phyloP scores from a whole-genome alignment of 2,329 filamentous ascomycete species.

The Golovinomyces cichoracearum region DNA sequence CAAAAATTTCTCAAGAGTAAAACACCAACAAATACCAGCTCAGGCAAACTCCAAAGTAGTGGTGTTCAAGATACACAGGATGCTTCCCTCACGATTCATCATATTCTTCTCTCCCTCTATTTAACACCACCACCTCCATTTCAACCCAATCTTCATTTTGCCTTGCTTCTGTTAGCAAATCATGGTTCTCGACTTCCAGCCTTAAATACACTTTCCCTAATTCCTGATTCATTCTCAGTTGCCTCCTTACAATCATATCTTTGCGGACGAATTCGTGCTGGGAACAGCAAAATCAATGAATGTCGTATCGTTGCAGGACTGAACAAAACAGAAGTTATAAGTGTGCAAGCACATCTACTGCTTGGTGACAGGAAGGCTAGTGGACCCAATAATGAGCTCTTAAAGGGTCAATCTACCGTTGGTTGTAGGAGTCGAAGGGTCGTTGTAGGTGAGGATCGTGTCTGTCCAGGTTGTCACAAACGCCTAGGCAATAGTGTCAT shows the following conservation, averaged over 20 bases:
- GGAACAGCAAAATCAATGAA: slow-evolving; percentile 60
- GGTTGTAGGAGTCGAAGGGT: slow-evolving; percentile 40
- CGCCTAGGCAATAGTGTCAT: slow-evolving; percentile 75
- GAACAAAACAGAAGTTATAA: slow-evolving; percentile 53
- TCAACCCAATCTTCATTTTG: slow-evolving; percentile 46
- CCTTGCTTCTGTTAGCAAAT: slow-evolving; percentile 64
- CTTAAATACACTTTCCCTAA: slow-evolving; percentile 57
- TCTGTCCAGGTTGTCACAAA: slow-evolving; percentile 85
- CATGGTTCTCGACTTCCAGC: slow-evolving; percentile 83
- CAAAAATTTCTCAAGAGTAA: slow-evolving; percentile 26
- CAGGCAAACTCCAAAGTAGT: slow-evolving; percentile 3
- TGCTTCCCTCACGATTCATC: slow-evolving; percentile 55
- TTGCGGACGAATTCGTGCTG: slow-evolving; percentile 62
- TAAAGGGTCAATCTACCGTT: background rate
- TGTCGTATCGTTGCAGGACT: slow-evolving; percentile 52
- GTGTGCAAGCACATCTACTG: slow-evolving; percentile 44
- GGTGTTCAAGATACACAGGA: slow-evolving; percentile 21
- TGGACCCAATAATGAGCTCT: slow-evolving; percentile 16
- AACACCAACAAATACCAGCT: slow-evolving; percentile 7
- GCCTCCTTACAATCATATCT: slow-evolving; percentile 72
- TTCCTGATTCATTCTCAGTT: slow-evolving; percentile 57
- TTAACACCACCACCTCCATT: slow-evolving; percentile 54
- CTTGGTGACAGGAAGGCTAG: slow-evolving; percentile 29
- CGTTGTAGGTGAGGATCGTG: slow-evolving; percentile 60
- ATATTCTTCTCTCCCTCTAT: slow-evolving; percentile 72